Base-by-base conservation (phyloP, 208 protist species). In the Trichomonas tenax region DNA sequence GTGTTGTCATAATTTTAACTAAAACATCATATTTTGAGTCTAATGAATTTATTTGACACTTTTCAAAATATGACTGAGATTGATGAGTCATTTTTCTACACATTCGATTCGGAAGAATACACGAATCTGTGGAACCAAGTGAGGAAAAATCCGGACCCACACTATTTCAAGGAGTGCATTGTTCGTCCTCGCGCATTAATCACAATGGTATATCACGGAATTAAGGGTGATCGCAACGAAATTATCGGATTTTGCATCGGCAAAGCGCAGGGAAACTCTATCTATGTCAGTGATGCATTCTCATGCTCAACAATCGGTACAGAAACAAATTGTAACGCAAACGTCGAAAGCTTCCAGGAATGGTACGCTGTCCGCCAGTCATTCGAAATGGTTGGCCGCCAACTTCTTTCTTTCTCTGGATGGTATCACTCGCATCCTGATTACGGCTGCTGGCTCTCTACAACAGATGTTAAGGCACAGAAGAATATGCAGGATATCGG, bases 371-470 rank as follows among this genome's bases (percentile, higher is more conserved):
- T 72, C 4, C 8, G 3, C 2, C 40, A 89, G 3, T 34, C 31
- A 34, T 26, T 89, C 10, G 8, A 89, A 44, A 15, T 17, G 4
- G 17, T 51, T 26, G 44, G 86, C 0, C 86, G 86, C 38, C 86
- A 48, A 38, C 2, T 11, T 9, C 8, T 10, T 40, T 10, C 21
- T 23, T 10, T 40, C 15, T 34, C 44, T 17, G 86, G 86, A 11
- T 93, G 86, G 86, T 93, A 93, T 93, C 86, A 93, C 31, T 93
- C 86, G 8, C 86, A 93, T 51, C 86, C 86, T 38, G 86, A 44
- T n/a, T 40, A 48, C n/a, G 41, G 44, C 3, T 93, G 86, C 44
- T 93, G 41, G 14, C 44, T 93, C 26, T 93, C 86, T 26, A n/a
- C 15, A 48, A 93, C 34, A 11, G 86, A 93, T 51, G 86, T 93